These are phyloP conservation scores for Phytophthora vignae DNA, from an alignment of 352 stramenopile species.

Conservation along the genomic window DNA sequence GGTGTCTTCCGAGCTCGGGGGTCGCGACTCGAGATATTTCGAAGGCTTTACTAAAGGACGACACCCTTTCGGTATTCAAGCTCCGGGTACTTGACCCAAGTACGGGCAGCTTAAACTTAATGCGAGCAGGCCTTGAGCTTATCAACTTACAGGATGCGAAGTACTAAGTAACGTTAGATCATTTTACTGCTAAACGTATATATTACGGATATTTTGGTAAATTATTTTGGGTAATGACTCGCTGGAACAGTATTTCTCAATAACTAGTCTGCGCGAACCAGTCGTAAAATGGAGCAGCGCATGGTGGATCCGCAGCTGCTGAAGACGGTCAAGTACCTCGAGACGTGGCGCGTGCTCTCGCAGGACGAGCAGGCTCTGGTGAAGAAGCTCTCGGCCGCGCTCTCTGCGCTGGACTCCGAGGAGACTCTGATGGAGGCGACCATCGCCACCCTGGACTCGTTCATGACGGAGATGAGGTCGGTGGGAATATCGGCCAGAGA, in stretches of 20 bases:
- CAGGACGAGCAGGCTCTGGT: conserved; percentile 1
- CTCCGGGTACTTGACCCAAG: too few relatives aligned
- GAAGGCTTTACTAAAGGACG: background rate
- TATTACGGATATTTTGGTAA: background rate
- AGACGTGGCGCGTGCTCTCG: conserved; percentile 3
- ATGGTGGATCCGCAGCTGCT: conserved; percentile 1
- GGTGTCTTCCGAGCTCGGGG: conserved; percentile 14
- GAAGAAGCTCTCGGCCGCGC: conserved; percentile 1
- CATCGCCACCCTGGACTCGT: conserved; percentile 2
- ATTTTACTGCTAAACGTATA: background rate
- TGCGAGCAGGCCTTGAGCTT: too few relatives aligned
- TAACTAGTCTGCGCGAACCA: background rate
- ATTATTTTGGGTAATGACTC: background rate
- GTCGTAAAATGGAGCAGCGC: background rate
- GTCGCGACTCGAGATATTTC: background rate
- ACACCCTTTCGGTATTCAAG: background rate
- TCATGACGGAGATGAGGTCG: conserved; percentile 4
- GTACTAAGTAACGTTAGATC: too few relatives aligned
- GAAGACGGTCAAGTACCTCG: background rate
- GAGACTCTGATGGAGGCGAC: conserved; percentile 6
- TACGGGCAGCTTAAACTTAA: too few relatives aligned
- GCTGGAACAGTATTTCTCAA: background rate
- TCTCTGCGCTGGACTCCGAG: conserved; percentile 1
- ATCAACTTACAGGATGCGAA: too few relatives aligned
- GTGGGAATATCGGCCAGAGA: background rate